Evolutionary conservation across 768 basidiomycete genomes (phyloP), one percentile per base, ranked within the genome.

Genomic region (Suillus luteus): DNA sequence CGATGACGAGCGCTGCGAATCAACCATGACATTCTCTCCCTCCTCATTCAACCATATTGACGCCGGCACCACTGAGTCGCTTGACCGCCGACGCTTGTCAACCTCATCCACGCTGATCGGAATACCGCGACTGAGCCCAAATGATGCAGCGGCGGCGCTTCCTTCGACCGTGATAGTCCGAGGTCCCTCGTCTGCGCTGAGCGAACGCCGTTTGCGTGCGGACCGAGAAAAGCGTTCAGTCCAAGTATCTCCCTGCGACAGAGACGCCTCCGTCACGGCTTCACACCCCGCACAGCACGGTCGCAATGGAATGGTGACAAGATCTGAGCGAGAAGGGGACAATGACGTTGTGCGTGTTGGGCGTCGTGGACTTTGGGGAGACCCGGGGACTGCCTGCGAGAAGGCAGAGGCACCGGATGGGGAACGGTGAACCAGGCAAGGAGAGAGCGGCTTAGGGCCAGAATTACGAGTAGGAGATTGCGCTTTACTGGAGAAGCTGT

Each of bases 271-370:
- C 2, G 85, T 88, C 64, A 81, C 80, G 41, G 75, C 72, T 46
- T 84, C 80, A 70, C 91, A 93, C 52, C 85, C 82, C 10, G 80
- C 72, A 69, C 91, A 93, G 73, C 91, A 93, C 14, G 86, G 80
- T 49, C 91, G 86, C 17, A 93, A 77, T 8, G 91, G 91, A 1
- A 93, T 75, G 0, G 88, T 91, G 37, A 79, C 66, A 31, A 75
- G 65, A 46, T 80, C 73, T 17, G 81, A 67, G 22, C 76, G 79
- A 55, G 79, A 78, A 35, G 81, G 78, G 52, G 72, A 74, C 64
- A 64, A 69, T 61, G 67, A 67, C 57, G 67, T 60, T 65, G 64
- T 74, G 44, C 68, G 75, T 41, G 61, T 65, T 46, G 52, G 54
- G 61, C 57, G 73, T 63, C 46, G 66, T 58, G 31, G 61, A 40